These are phyloP conservation scores for Neofusicoccum umdonicola DNA, from an alignment of 2,329 filamentous ascomycete genomes.

Conservation along the genomic window DNA sequence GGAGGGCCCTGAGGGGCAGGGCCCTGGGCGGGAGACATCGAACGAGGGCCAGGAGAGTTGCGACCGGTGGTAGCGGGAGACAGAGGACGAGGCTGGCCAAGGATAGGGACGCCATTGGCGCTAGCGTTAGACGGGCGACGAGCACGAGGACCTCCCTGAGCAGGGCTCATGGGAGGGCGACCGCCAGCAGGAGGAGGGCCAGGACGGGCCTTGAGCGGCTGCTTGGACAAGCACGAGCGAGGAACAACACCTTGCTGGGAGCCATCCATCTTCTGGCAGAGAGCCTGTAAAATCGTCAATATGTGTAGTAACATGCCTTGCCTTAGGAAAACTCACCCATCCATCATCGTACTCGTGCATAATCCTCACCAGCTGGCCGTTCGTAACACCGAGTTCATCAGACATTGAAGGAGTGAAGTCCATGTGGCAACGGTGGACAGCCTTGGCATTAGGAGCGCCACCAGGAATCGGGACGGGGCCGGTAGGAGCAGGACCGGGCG, in stretches of 20 bases:
- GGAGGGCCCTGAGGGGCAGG: slow-evolving; percentile 38
- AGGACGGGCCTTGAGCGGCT: slow-evolving; percentile 82
- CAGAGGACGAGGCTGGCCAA: slow-evolving; percentile 33
- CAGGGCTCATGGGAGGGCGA: slow-evolving; percentile 50
- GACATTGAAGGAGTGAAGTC: slow-evolving; percentile 92
- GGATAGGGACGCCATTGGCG: slow-evolving; percentile 23
- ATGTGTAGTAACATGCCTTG: background rate
- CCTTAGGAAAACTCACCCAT: slow-evolving; percentile 66
- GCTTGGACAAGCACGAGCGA: slow-evolving; percentile 86
- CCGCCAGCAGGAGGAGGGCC: slow-evolving; percentile 51
- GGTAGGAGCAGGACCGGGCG: slow-evolving; percentile 45
- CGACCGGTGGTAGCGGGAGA: slow-evolving; percentile 39
- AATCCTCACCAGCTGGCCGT: slow-evolving; percentile 81
- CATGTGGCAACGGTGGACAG: slow-evolving; percentile 86
- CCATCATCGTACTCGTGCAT: slow-evolving; percentile 97
- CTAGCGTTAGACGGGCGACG: slow-evolving; percentile 23
- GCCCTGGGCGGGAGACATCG: slow-evolving; percentile 27
- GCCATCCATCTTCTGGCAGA: slow-evolving; percentile 86
- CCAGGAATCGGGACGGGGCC: slow-evolving; percentile 44
- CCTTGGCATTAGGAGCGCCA: slow-evolving; percentile 59
- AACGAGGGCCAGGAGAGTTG: slow-evolving; percentile 41
- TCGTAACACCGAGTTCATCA: slow-evolving; percentile 79
- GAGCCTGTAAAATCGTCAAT: slow-evolving; percentile 59
- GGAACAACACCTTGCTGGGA: slow-evolving; percentile 91
- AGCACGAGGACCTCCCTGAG: slow-evolving; percentile 32